A percentile compares a stretch with the other conserved stretches of the same genome.
Evolutionary conservation across 306 rosid species (phyloP).

Genomic region (Quercus ilex): DNA sequence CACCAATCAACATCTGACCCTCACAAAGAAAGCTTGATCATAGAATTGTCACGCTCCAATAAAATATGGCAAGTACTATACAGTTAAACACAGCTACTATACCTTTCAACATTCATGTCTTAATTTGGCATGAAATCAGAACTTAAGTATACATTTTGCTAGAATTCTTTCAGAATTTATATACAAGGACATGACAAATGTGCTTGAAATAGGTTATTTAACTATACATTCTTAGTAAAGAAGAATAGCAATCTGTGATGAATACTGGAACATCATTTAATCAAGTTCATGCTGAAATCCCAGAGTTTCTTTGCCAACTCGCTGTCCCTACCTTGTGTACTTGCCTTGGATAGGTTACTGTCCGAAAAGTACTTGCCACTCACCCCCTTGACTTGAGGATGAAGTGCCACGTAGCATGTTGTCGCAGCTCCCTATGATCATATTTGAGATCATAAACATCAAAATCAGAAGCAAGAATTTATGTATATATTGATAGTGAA

Average conservation of each 20-base stretch:
- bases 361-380: slow-evolving; percentile 61
- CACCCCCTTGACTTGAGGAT: slow-evolving; percentile 60
- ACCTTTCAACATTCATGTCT: too few species aligned
- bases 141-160: too few species aligned
- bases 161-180: too few species aligned
- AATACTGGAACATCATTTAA: slow-evolving; percentile 5
- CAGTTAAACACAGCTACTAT: too few species aligned
- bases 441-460: slow-evolving; percentile 9
- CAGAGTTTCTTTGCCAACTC: slow-evolving; percentile 70
- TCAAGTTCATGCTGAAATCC: slow-evolving; percentile 62
- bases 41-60: too few species aligned
- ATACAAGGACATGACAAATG: not conserved
- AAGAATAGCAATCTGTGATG: not conserved
- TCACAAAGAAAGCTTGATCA: too few species aligned
- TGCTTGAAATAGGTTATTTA: not conserved
- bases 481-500: not conserved
- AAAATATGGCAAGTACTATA: too few species aligned
- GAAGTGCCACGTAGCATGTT: slow-evolving; percentile 73
- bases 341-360: slow-evolving; percentile 46
- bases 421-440: slow-evolving; percentile 80
- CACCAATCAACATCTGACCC: too few species aligned
- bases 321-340: slow-evolving; percentile 37
- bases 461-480: not conserved
- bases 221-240: not conserved
- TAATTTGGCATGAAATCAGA: too few species aligned